Evolutionary conservation across 1,284 basidiomycete species (phyloP).

Genomic region (Schizophyllum amplum): DNA sequence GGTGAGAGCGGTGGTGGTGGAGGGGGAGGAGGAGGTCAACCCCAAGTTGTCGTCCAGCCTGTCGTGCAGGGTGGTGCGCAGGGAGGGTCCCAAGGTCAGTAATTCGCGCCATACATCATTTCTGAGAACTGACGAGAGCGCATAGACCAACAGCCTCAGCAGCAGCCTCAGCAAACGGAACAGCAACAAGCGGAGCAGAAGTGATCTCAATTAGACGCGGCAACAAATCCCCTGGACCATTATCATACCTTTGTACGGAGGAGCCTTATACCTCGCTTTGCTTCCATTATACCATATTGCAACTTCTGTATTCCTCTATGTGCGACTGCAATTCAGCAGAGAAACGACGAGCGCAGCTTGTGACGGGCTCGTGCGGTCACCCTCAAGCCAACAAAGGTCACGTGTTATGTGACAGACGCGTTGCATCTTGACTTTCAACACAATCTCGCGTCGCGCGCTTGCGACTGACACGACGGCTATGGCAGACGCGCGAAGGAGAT

Average conservation of each 20-base stretch:
- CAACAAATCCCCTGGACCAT: too few species aligned
- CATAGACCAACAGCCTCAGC: neutral
- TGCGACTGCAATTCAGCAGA: too few species aligned
- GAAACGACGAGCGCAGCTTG: too few species aligned
- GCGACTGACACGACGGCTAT: slow-evolving; percentile 16
- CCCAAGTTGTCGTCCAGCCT: neutral
- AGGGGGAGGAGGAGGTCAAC: neutral
- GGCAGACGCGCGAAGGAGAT: slow-evolving; percentile 47
- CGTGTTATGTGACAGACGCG: slow-evolving; percentile 4
- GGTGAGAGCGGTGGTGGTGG: neutral
- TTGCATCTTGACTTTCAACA: neutral
- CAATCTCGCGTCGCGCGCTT: slow-evolving; percentile 1
- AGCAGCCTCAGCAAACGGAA: neutral
- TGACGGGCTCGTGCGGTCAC: too few species aligned
- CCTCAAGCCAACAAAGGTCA: too few species aligned
- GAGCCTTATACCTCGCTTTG: too few species aligned
- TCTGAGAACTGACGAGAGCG: neutral
- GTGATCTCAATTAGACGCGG: too few species aligned
- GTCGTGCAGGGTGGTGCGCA: neutral
- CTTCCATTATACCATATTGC: too few species aligned
- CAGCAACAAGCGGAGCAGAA: neutral
- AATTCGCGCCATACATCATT: neutral
- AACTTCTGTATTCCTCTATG: too few species aligned
- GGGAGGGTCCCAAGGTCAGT: neutral
- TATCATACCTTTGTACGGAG: too few species aligned